Evolutionary conservation across 2,329 filamentous ascomycete species (phyloP).

Genomic region (Orbilia oligospora): DNA sequence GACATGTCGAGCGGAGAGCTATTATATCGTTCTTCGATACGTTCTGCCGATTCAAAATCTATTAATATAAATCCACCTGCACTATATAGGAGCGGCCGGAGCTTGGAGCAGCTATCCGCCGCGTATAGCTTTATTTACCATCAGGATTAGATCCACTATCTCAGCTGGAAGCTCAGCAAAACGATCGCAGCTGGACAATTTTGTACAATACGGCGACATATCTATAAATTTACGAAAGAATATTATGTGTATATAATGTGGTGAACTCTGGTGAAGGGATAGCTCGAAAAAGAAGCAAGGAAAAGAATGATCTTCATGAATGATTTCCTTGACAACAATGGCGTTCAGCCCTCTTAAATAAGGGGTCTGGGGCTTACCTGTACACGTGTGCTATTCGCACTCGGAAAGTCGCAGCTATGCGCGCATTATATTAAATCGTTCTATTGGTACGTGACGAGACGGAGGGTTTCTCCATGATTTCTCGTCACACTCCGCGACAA

Average conservation of each 20-base stretch:
- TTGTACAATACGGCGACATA: constrained; percentile 13
- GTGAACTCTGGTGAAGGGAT: background rate
- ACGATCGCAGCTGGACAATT: background rate
- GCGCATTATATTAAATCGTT: background rate
- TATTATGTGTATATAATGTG: too few relatives aligned
- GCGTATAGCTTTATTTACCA: background rate
- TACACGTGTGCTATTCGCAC: constrained; percentile 27
- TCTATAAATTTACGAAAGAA: background rate
- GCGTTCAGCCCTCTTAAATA: constrained; percentile 3
- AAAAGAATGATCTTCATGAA: background rate
- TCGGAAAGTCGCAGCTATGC: background rate
- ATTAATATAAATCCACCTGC: background rate
- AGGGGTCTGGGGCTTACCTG: background rate
- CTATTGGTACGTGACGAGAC: constrained; percentile 12
- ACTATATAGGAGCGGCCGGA: too few relatives aligned
- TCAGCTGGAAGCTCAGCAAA: constrained; percentile 18
- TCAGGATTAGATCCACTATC: constrained; percentile 9
- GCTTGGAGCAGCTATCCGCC: too few relatives aligned
- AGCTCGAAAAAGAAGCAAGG: background rate
- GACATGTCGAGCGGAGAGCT: constrained; percentile 12
- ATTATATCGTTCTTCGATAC: constrained; percentile 9
- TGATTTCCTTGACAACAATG: background rate
- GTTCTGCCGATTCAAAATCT: background rate
- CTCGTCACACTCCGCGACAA: background rate
- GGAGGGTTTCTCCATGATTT: background rate